These are phyloP conservation scores for Exserohilum turcica DNA, from an alignment of 2,329 filamentous ascomycete species.

Conservation along the genomic window DNA sequence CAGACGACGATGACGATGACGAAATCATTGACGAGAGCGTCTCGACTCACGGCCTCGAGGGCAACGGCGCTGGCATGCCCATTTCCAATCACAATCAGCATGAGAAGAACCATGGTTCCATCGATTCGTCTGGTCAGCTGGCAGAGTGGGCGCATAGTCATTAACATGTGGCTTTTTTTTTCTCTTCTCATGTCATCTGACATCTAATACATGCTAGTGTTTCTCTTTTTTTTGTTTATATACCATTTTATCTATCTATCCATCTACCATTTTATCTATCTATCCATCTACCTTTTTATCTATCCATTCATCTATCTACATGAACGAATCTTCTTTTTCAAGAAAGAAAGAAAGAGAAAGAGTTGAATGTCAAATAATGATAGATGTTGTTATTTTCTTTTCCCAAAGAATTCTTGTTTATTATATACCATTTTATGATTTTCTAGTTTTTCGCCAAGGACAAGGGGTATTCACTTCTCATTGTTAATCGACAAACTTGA, in stretches of 20 bases:
- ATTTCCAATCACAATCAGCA: constrained; percentile 28
- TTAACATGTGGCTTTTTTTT: constrained; percentile 13
- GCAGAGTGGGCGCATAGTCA: constrained; percentile 45
- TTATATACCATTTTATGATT: constrained; percentile 16
- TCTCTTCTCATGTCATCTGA: not conserved
- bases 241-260: constrained; percentile 10
- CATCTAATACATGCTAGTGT: no score
- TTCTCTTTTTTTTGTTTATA: constrained; percentile 4
- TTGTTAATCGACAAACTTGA: no score
- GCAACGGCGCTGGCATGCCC: constrained; percentile 35
- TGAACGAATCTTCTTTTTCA: no score
- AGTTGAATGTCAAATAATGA: not conserved
- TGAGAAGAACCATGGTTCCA: constrained; percentile 47
- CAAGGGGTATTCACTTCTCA: no score
- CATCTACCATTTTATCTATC: constrained; percentile 12
- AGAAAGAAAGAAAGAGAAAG: not conserved
- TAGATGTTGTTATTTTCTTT: not conserved
- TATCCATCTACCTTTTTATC: not conserved
- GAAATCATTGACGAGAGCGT: constrained; percentile 38
- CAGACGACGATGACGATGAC: constrained; percentile 38
- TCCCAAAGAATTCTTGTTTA: not conserved
- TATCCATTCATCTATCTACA: not conserved
- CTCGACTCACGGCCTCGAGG: constrained; percentile 41
- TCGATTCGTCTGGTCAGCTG: constrained; percentile 44
- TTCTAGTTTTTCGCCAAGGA: not conserved